Base-by-base conservation (phyloP, 177 flowering plant species). In the Vitis hybrid region DNA sequence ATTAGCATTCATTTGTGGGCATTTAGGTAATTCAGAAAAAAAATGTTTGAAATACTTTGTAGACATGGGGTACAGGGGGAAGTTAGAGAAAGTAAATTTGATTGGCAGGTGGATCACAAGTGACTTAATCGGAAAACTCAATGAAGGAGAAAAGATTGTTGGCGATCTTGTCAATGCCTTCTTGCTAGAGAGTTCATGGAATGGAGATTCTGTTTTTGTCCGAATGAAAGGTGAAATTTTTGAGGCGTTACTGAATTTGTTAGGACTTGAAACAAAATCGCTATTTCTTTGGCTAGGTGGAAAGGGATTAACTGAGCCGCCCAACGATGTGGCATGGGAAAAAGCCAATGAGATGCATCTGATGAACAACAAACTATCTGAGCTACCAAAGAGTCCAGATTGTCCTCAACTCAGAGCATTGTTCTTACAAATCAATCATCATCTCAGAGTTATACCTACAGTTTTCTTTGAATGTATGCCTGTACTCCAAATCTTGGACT, bases 301-400 rank as follows among this genome's bases (percentile, higher is more conserved):
- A 3, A 31, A 31, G 51, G 65, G 18, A 19, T n/a, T 62, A 16
- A 39, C 51, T 10, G 65, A 62, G 50, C 65, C 65, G 29, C 65
- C 65, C 1, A 29, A 62, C 10, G 26, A 19, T 13, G 64, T 12
- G 10, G 65, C 33, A 15, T 39, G 65, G 65, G 65, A 62, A 50
- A 62, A 14, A 11, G 64, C 65, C 4, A 33, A 62, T 31, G 65
- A 62, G 51, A 39, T 62, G 4, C 39, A 16, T n/a, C n/a, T 62
- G 65, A 31, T 31, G n/a, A n/a, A n/a, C n/a, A n/a, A n/a, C n/a
- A n/a, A n/a, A n/a, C n/a, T n/a, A n/a, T n/a, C n/a, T n/a, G 65
- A 31, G 50, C 15, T 62, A 15, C 65, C 65, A 0, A n/a, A 62
- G 51, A 33, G 29, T 9, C 65, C 65, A 11, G 14, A n/a, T 49